phyloP scores from a whole-genome alignment of 129 eudicot genomes.

The Arctium lappa region DNA sequence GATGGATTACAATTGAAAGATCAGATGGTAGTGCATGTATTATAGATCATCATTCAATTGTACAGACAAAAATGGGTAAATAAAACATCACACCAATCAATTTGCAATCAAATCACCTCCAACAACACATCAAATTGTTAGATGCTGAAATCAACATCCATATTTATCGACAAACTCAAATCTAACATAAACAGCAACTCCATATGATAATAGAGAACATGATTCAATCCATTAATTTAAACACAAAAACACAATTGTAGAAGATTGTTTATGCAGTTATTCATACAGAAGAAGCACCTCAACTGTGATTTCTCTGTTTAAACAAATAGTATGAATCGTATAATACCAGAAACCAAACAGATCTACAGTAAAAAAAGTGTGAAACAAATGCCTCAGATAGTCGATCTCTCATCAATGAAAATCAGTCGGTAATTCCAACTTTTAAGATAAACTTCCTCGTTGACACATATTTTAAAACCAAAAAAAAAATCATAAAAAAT shows the following conservation, averaged over 20 bases:
- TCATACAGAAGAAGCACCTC: not conserved
- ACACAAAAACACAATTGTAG: not conserved
- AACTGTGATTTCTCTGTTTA: not conserved
- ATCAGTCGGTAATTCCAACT: constrained; percentile 52
- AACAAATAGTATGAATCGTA: not conserved
- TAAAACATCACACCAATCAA: constrained; percentile 1
- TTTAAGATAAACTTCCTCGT: constrained; percentile 16
- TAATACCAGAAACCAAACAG: constrained; percentile 2
- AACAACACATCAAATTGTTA: too few relatives aligned
- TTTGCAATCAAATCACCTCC: not conserved
- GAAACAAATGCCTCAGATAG: constrained; percentile 36
- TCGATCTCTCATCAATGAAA: constrained; percentile 32
- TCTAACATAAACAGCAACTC: too few relatives aligned
- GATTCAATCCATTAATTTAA: not conserved
- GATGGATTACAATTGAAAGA: constrained; percentile 25
- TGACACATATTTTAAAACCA: not conserved
- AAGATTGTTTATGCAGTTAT: not conserved
- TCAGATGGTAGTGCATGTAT: constrained; percentile 97
- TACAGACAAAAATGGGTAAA: constrained; percentile 8
- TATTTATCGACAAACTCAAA: too few relatives aligned
- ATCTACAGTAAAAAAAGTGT: not conserved
- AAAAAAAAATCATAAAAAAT: not conserved
- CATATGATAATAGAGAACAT: too few relatives aligned
- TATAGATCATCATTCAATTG: constrained; percentile 42
- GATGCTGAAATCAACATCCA: too few relatives aligned